These are phyloP conservation scores for Elymus sibiricus DNA, from an alignment of 176 grass and related monocot species.

Conservation along the genomic window DNA sequence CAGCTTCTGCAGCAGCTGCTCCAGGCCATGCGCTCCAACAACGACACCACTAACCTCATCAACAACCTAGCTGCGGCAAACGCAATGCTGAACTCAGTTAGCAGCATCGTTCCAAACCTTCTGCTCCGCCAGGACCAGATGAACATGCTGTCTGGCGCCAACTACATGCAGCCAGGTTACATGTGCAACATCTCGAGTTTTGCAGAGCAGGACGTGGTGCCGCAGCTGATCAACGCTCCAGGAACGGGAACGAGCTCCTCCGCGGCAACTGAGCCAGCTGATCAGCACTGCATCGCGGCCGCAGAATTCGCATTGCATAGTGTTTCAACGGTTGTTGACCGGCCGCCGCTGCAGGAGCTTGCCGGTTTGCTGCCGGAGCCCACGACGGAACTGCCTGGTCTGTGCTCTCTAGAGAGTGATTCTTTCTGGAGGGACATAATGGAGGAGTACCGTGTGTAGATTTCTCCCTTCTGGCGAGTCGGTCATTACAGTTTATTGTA, in stretches of 20 bases:
- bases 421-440: conserved; percentile 37
- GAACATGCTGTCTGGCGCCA: background rate
- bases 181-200: background rate
- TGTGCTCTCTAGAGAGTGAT: conserved; percentile 36
- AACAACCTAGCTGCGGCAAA: conserved; percentile 4
- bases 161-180: background rate
- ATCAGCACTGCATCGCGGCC: background rate
- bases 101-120: background rate
- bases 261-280: background rate
- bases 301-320: background rate
- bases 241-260: background rate
- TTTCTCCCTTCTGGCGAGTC: background rate
- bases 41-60: background rate
- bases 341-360: background rate
- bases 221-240: background rate
- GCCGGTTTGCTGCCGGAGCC: conserved; percentile 15
- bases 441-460: conserved; percentile 19
- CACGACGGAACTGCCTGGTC: background rate
- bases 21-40: conserved; percentile 6
- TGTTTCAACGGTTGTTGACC: background rate
- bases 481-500: background rate
- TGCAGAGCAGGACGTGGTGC: background rate
- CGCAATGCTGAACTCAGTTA: background rate
- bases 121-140: background rate
- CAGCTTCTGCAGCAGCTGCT: conserved; percentile 45